Conservation (phyloP, 148 eudicot genomes). For the Camellia lanceoleosa region DNA sequence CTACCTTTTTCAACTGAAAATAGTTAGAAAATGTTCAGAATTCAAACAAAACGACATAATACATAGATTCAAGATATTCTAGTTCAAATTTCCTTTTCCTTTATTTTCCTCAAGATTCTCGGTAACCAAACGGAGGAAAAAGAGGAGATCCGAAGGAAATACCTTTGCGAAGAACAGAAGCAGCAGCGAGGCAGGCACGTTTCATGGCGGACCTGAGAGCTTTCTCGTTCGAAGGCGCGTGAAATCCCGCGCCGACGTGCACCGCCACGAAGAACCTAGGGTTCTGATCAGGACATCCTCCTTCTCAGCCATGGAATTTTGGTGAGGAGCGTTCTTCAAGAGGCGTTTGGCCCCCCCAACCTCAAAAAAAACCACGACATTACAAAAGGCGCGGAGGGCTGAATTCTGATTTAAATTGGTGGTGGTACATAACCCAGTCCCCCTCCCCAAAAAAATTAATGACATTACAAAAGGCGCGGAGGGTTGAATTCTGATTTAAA, state of each 20-base stretch:
- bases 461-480: too few relatives aligned
- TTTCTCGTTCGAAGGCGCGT: conserved; percentile 78
- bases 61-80: not conserved
- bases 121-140: not conserved
- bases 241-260: conserved; percentile 96
- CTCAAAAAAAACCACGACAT: too few relatives aligned
- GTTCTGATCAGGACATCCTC: conserved; percentile 22
- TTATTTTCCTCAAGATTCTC: not conserved
- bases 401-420: not conserved
- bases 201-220: conserved; percentile 73
- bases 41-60: not conserved
- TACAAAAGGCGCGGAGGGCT: too few relatives aligned
- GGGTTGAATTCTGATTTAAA: too few relatives aligned
- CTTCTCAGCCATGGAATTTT: conserved; percentile 22
- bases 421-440: too few relatives aligned
- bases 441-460: too few relatives aligned
- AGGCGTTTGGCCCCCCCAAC: too few relatives aligned
- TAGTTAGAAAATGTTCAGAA: not conserved
- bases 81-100: not conserved
- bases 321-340: not conserved
- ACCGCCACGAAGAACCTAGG: conserved; percentile 80
- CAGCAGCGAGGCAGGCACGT: conserved; percentile 86
- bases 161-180: conserved; percentile 67
- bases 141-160: not conserved
- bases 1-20: not conserved